Evolutionary conservation across 345 rosid genomes (phyloP).

Genomic region (Populus euphratica): DNA sequence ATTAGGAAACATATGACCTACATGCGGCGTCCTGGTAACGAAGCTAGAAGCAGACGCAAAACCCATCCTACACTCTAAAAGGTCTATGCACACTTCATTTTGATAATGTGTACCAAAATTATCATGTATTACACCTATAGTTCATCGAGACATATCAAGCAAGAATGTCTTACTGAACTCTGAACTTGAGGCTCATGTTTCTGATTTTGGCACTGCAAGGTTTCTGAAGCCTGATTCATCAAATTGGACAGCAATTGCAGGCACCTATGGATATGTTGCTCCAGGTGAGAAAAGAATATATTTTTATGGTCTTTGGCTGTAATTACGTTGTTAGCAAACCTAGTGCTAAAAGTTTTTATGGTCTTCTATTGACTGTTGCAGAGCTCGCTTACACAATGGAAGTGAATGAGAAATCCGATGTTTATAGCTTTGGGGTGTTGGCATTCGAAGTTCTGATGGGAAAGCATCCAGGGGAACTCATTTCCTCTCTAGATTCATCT

Average conservation of each 20-base stretch:
- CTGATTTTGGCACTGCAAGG: constrained; percentile 12
- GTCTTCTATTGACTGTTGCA: neutral
- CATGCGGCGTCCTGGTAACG: too few species aligned
- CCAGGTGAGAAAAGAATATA: neutral
- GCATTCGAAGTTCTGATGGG: constrained; percentile 12
- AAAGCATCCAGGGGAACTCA: constrained; percentile 17
- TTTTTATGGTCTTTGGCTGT: neutral
- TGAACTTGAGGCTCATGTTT: constrained; percentile 7
- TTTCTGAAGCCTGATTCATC: constrained; percentile 14
- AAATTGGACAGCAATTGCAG: constrained; percentile 6
- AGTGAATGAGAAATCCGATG: constrained; percentile 10
- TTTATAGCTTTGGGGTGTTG: constrained; percentile 8
- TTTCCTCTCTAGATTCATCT: neutral
- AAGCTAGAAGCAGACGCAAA: too few species aligned
- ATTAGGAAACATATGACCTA: too few species aligned
- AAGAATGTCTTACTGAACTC: neutral
- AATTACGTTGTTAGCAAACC: too few species aligned
- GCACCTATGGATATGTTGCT: constrained; percentile 15
- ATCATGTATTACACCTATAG: neutral
- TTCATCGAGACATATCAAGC: constrained; percentile 24
- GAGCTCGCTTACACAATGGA: constrained; percentile 10
- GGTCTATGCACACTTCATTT: too few species aligned
- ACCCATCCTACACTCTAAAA: too few species aligned
- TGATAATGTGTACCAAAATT: too few species aligned
- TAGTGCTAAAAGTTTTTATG: too few species aligned